Conservation (phyloP, 768 basidiomycete species). For the Lactifluus volemus region DNA sequence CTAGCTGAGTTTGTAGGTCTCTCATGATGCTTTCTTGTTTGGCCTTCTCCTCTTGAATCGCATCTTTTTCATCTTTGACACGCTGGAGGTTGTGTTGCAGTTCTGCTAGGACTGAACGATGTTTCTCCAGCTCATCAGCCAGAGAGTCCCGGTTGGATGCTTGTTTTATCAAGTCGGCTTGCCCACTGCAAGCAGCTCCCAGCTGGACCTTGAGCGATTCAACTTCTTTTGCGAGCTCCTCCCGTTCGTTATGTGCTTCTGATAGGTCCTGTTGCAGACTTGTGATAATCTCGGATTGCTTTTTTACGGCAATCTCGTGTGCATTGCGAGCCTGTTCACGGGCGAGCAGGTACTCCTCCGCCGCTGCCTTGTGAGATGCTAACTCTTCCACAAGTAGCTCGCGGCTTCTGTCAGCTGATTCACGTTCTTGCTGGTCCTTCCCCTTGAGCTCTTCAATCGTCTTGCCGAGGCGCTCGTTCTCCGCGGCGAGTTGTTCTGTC, state of each 20-base stretch:
- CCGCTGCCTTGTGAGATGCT: constrained; percentile 38
- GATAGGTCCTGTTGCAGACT: constrained; percentile 44
- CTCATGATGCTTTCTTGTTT: constrained; percentile 61
- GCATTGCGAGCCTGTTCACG: constrained; percentile 26
- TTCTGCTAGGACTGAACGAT: constrained; percentile 68
- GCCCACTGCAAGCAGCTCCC: constrained; percentile 46
- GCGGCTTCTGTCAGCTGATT: constrained; percentile 31
- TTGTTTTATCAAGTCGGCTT: constrained; percentile 57
- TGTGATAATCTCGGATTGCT: constrained; percentile 41
- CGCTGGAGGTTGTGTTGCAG: constrained; percentile 70
- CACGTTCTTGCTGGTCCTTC: constrained; percentile 41
- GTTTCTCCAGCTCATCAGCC: constrained; percentile 65
- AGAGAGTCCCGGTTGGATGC: constrained; percentile 69
- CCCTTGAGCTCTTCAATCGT: constrained; percentile 42
- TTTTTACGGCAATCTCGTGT: constrained; percentile 37
- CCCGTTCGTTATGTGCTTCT: constrained; percentile 32
- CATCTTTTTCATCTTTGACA: constrained; percentile 77
- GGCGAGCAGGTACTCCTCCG: constrained; percentile 34
- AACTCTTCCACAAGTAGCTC: constrained; percentile 43
- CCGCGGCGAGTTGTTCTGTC: constrained; percentile 29
- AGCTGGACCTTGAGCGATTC: constrained; percentile 51
- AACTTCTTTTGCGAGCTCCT: constrained; percentile 34
- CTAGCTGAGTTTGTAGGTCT: constrained; percentile 68
- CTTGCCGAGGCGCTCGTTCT: constrained; percentile 36
- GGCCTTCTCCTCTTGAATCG: constrained; percentile 60